Base-by-base conservation (phyloP, 2,329 filamentous ascomycete genomes). In the Penicillium hordei region DNA sequence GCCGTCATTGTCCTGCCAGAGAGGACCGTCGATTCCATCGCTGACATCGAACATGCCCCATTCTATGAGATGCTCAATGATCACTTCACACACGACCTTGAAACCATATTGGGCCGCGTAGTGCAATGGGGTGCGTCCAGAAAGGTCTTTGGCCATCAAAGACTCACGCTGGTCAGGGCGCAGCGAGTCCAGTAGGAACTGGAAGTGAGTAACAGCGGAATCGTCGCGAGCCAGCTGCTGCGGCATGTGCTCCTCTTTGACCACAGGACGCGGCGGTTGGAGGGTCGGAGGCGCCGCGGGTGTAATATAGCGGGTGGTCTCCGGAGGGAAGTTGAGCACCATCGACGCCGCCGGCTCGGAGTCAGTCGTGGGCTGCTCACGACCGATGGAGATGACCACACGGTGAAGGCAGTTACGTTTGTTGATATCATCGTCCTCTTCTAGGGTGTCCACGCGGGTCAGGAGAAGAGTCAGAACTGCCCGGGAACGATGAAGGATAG, bases 81-180 rank as follows among this genome's bases (percentile, higher is more conserved):
- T 84, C 25, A 93, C 82, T 70, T 96, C 84, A 70, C 91, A 96
- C 10, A 97, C 88, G n/a, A 91, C 85, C 4, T 94, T 90, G 66
- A 97, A 92, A 2, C 94, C 94, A 70, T 95, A 96, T 72, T 97
- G 92, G 0, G 94, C 93, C 3, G 92, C 92, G 71, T 97, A 97
- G 72, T 97, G 93, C 12, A 97, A 81, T 1, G 93, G 92, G 15
- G 93, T 83, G 5, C 93, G 89, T 3, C 91, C 93, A 59, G 93
- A 89, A 0, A 86, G 82, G 75, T 97, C 93, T 58, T 83, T 86
- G 13, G 84, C 83, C 49, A 83, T 79, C 12, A 97, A 78, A 0
- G 89, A 88, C 13, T 72, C 63, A 12, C 88, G 85, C 65, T 97
- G 93, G 10, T 83, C 78, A 0, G 83, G 81, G 12, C 80, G 83